Evolutionary conservation across 2,329 filamentous ascomycete species (phyloP).

Genomic region (Alternaria sp.): DNA sequence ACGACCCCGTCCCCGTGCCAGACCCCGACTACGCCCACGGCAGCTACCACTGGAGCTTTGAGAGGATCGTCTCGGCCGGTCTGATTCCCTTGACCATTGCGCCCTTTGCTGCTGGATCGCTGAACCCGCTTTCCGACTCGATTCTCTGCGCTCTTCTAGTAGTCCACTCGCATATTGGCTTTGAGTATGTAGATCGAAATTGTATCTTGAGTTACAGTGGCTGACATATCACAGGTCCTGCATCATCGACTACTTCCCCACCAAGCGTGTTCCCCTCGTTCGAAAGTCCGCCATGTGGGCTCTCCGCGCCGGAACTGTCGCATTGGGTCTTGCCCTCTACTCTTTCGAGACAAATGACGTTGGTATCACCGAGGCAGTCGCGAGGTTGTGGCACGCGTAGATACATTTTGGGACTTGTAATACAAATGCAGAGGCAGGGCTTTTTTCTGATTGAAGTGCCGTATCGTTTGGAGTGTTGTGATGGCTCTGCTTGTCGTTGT

Average conservation of each 20-base stretch:
- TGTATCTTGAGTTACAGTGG: not conserved
- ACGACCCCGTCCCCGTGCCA: constrained; percentile 82
- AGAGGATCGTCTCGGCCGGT: constrained; percentile 77
- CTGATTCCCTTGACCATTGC: constrained; percentile 87
- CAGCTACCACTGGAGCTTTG: constrained; percentile 98
- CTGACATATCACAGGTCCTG: constrained; percentile 60
- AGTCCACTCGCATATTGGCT: constrained; percentile 94
- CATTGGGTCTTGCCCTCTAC: constrained; percentile 88
- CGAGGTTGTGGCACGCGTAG: constrained; percentile 86
- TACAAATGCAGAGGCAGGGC: constrained; percentile 1
- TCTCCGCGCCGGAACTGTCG: constrained; percentile 77
- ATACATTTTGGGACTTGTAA: not conserved
- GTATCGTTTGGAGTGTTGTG: not conserved
- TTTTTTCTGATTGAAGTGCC: not conserved
- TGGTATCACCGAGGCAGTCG: constrained; percentile 86
- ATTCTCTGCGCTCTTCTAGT: constrained; percentile 82
- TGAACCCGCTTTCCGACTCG: constrained; percentile 89
- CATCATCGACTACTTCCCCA: constrained; percentile 91
- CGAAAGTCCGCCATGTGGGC: constrained; percentile 76
- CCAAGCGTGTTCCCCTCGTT: constrained; percentile 69
- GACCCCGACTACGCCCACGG: constrained; percentile 78
- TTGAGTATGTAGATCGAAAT: constrained; percentile 66
- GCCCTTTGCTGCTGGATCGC: constrained; percentile 88
- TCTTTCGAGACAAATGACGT: constrained; percentile 99
- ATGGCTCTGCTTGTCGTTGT: not conserved